Evolutionary conservation across 164 flowering plant genomes (phyloP), one percentile per base, ranked within the genome.

Genomic region (Taxillus chinensis): DNA sequence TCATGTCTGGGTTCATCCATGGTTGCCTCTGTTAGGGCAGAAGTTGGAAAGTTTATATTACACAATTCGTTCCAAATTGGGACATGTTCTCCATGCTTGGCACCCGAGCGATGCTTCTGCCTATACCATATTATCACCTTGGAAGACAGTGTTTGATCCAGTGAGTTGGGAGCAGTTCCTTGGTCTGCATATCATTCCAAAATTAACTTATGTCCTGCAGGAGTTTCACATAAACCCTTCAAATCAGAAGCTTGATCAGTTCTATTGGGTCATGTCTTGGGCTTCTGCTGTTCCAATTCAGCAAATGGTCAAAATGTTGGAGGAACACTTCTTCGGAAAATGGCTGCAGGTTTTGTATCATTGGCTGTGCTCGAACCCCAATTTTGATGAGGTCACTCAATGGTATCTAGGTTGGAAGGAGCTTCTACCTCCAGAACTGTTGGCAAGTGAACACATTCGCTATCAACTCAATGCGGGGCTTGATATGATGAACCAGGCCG

Each of bases 401-500:
- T 90, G 99, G 99, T 93, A 77, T 61, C 43, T 72, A 65, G 96
- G 97, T 39, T 93, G 99, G 97, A 90, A 86, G 67, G 86, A 70
- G 16, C 80, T 79, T 49, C 40, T 93, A 17, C 89, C 96, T 0
- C 67, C 67, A 7, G 96, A 89, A 67, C 89, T 93, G 73, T 76
- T 70, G 37, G 89, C 91, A 1, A 83, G 83, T 74, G 91, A 90
- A 68, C 82, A 82, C 7, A 78, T 93, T 8, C 77, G 95, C n/a
- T 62, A 67, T 67, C 87, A 87, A 62, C 78, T 93, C 39, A 76
- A 78, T 60, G 42, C 71, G 39, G 99, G 90, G 16, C 83, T 93
- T 43, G 78, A 81, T 55, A 93, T 93, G 99, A 87, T 89, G 89
- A 74, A 78, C 52, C 86, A 79, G 65, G 95, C 96, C 3, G 86